Evolutionary conservation across 2,329 filamentous ascomycete species (phyloP).

Genomic region (Xylariaceae sp.): DNA sequence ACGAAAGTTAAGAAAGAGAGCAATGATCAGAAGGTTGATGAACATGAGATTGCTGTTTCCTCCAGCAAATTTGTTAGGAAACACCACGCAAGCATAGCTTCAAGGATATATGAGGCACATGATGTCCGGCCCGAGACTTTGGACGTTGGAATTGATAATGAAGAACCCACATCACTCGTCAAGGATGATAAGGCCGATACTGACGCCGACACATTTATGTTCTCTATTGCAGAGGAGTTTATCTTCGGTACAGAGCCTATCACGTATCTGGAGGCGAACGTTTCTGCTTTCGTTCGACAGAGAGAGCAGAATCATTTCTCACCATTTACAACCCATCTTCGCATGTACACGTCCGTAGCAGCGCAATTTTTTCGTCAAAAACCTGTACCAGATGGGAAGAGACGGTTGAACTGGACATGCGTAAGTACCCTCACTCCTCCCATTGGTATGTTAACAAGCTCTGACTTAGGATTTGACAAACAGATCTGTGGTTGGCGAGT

Average conservation of each 20-base stretch:
- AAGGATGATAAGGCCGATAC: background rate
- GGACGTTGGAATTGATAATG: background rate
- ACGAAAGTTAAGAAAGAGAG: no score
- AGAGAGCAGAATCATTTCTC: slow-evolving; percentile 1
- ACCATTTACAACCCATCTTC: background rate
- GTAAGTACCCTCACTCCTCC: background rate
- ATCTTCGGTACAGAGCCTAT: slow-evolving; percentile 13
- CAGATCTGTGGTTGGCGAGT: slow-evolving; percentile 7
- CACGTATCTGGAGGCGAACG: background rate
- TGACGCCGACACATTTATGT: background rate
- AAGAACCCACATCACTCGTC: background rate
- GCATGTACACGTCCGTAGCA: background rate
- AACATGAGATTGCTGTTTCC: background rate
- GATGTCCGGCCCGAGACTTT: background rate
- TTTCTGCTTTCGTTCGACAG: background rate
- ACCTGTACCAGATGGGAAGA: background rate
- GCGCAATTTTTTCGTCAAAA: background rate
- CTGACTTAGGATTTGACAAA: background rate
- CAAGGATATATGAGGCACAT: slow-evolving; percentile 4
- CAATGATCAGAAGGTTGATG: no score
- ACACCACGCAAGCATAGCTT: background rate
- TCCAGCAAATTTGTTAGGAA: slow-evolving; percentile 7
- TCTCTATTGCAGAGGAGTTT: slow-evolving; percentile 1
- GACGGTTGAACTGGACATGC: slow-evolving; percentile 11
- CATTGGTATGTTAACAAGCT: background rate